Conservation (phyloP, 306 rosid species). For the Gastrolobium villosum region DNA sequence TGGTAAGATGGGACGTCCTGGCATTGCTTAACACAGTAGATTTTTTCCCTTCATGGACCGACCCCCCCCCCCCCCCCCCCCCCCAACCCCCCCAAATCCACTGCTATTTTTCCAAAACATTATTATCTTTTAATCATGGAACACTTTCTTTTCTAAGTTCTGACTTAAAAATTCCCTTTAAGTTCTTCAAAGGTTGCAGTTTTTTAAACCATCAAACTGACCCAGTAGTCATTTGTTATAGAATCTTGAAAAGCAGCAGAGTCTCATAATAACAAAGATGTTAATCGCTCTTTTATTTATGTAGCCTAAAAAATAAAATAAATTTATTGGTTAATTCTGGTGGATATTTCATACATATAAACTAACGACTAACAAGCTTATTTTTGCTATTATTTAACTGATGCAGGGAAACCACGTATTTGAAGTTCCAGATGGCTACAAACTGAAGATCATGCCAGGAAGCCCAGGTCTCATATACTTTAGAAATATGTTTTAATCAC, state of each 20-base stretch:
- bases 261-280: background rate
- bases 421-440: constrained; percentile 93
- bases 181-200: constrained; percentile 19
- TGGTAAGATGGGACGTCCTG: constrained; percentile 30
- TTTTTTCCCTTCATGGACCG: background rate
- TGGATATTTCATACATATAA: constrained; percentile 26
- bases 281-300: constrained; percentile 2
- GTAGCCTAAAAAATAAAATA: background rate
- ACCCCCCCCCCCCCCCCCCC: background rate
- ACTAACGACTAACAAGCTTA: constrained; percentile 33
- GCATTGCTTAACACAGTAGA: background rate
- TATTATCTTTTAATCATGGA: background rate
- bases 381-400: constrained; percentile 44
- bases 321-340: constrained; percentile 20
- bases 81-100: background rate
- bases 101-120: constrained; percentile 6
- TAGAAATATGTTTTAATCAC: constrained; percentile 29
- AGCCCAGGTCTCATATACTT: constrained; percentile 62
- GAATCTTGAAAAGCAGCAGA: constrained; percentile 36
- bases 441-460: constrained; percentile 71
- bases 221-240: constrained; percentile 24
- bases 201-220: constrained; percentile 34
- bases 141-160: background rate
- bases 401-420: constrained; percentile 86
- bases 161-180: background rate